Base-by-base conservation (phyloP, 2,329 filamentous ascomycete species). In the Trichoderma oligosporum region DNA sequence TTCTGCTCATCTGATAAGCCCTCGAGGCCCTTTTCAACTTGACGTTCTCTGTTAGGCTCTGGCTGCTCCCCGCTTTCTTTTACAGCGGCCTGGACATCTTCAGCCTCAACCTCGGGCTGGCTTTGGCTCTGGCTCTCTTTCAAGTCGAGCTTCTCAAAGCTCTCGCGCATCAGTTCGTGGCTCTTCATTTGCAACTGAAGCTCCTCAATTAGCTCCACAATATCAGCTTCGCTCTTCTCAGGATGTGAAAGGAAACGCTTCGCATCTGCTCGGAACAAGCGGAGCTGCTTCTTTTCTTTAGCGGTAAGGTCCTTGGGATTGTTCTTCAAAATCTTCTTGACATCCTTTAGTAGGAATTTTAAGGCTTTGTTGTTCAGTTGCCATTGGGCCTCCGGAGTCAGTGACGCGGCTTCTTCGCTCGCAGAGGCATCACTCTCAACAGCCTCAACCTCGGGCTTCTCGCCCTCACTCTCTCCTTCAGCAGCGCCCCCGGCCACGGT, bases 281-380 rank as follows among this genome's bases (percentile, higher is more conserved):
- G 87, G 54, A 95, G 78, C 54, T 86, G 81, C 68, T 87, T 84
- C 77, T 93, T 94, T 68, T 87, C 84, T 69, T 86, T 87, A 54
- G 83, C 88, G 29, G 81, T 80, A 31, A 91, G 74, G 24, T 77
- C 67, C 38, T 66, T 66, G 60, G 78, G 75, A 59, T 81, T 78
- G 8, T 78, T 75, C 57, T 70, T 65, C 5, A 73, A 61, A 11
- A 73, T 67, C 42, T 66, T 67, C 61, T 67, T 69, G 25, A 70
- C 68, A n/a, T 65, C 65, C 36, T 66, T 68, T 45, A 71, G 65
- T 12, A 73, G 66, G 24, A 62, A 64, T 22, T 65, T 66, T 20
- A 70, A 54, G 7, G 63, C 62, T 14, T 58, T 60, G 49, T 64
- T 66, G 60, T 67, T 67, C 33, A 63, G 29, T n/a, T 61, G 60